A percentile compares a stretch with the other conserved stretches of the same genome.
Evolutionary conservation across 306 rosid species (phyloP).

Genomic region (Prunus davidiana): DNA sequence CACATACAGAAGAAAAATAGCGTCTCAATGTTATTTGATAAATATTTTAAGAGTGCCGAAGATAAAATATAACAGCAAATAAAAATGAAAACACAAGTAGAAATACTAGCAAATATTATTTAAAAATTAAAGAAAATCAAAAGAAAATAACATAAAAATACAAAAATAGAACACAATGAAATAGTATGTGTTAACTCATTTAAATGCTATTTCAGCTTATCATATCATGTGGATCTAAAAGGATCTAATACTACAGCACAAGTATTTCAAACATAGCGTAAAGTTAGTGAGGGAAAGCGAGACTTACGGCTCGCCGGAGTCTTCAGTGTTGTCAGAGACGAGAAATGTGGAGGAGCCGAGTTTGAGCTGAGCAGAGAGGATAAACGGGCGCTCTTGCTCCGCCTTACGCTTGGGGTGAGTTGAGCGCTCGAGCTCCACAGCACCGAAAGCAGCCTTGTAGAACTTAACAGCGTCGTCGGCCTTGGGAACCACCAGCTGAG

Average conservation of each 20-base stretch:
- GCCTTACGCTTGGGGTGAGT: conserved; percentile 78
- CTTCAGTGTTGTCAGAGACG: conserved; percentile 43
- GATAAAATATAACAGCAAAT: no score
- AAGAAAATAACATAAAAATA: no score
- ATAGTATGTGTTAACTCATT: no score
- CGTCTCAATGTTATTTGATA: no score
- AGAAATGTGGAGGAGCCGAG: conserved; percentile 50
- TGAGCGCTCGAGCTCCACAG: conserved; percentile 57
- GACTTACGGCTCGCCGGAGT: conserved; percentile 40
- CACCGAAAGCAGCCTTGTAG: conserved; percentile 76
- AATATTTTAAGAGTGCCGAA: no score
- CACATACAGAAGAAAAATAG: no score
- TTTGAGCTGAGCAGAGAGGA: conserved; percentile 57
- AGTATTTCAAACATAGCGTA: not conserved
- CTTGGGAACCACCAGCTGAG: conserved; percentile 56
- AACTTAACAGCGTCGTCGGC: conserved; percentile 65
- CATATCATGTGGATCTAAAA: conserved; percentile 8
- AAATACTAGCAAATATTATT: no score
- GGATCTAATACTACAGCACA: not conserved
- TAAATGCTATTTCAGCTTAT: no score
- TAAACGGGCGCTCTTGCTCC: conserved; percentile 64
- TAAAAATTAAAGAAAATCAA: no score
- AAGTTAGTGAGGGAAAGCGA: not conserved
- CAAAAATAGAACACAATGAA: not conserved
- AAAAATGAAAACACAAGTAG: no score